Conservation (phyloP, 1,139 yeast species). For the Sugiyamaella paludigena region DNA sequence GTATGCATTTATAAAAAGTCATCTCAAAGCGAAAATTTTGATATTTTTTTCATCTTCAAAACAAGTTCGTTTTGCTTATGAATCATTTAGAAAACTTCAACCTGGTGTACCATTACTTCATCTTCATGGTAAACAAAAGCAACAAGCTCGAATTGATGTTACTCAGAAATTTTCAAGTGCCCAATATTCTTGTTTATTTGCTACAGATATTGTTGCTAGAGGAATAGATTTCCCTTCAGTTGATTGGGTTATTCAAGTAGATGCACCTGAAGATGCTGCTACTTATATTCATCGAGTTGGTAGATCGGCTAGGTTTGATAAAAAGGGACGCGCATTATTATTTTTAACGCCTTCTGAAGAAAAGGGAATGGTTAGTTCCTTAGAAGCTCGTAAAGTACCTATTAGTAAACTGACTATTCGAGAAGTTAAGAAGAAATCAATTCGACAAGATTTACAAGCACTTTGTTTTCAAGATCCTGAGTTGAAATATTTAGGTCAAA, state of each 20-base stretch:
- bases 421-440: constrained; percentile 71
- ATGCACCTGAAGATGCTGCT: constrained; percentile 93
- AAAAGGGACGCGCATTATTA: constrained; percentile 79
- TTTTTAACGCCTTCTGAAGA: constrained; percentile 85
- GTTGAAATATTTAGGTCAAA: constrained; percentile 88
- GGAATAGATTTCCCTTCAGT: constrained; percentile 97
- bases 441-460: constrained; percentile 81
- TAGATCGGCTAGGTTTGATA: constrained; percentile 91
- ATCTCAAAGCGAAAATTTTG: constrained; percentile 76
- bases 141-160: constrained; percentile 87
- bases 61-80: constrained; percentile 92
- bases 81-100: constrained; percentile 83
- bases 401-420: constrained; percentile 73
- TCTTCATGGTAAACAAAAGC: constrained; percentile 93
- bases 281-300: constrained; percentile 97
- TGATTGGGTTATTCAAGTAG: constrained; percentile 96
- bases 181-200: constrained; percentile 83
- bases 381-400: constrained; percentile 63
- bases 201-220: constrained; percentile 96
- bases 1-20: constrained; percentile 89
- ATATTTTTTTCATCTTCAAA: constrained; percentile 91
- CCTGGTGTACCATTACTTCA: constrained; percentile 95
- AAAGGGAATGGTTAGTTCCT: constrained; percentile 66
- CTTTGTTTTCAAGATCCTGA: constrained; percentile 90
- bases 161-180: constrained; percentile 82